Evolutionary conservation across 1,139 yeast species (phyloP).

Genomic region (Meyerozyma guilliermondii): DNA sequence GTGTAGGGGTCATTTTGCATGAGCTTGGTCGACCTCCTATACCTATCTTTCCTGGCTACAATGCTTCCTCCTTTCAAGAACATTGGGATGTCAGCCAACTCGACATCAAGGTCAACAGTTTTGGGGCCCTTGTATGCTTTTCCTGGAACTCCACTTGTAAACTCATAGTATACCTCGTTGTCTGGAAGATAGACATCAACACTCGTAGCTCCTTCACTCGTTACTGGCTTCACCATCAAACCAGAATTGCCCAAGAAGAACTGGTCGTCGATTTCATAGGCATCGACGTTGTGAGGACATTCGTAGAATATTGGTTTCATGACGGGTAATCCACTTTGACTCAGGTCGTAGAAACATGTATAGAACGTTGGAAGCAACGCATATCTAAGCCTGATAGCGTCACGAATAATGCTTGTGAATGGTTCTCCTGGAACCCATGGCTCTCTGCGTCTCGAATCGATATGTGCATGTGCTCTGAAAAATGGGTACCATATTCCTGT

Average conservation of each 20-base stretch:
- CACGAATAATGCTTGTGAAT: constrained; percentile 59
- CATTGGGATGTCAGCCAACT: constrained; percentile 65
- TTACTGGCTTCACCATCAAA: constrained; percentile 76
- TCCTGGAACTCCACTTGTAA: constrained; percentile 28
- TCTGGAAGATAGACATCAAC: constrained; percentile 63
- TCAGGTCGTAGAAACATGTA: constrained; percentile 70
- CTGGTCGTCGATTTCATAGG: constrained; percentile 71
- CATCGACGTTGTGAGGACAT: constrained; percentile 44
- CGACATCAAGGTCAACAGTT: constrained; percentile 27
- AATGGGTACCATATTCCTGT: constrained; percentile 95
- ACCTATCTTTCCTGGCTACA: constrained; percentile 60
- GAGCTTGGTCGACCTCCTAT: constrained; percentile 72
- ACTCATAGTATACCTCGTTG: constrained; percentile 56
- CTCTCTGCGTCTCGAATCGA: constrained; percentile 86
- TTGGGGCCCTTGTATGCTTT: constrained; percentile 10
- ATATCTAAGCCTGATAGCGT: constrained; percentile 71
- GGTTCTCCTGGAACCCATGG: constrained; percentile 87
- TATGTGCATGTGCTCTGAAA: constrained; percentile 94
- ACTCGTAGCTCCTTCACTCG: constrained; percentile 44
- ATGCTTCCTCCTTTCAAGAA: constrained; percentile 76
- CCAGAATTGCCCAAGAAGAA: constrained; percentile 76
- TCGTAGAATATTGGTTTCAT: constrained; percentile 73
- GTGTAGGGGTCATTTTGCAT: constrained; percentile 86
- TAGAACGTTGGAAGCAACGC: constrained; percentile 72
- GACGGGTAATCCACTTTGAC: constrained; percentile 62